phyloP scores from a whole-genome alignment of 192 early-diverging fungal genomes.

The Coemansia sp. region DNA sequence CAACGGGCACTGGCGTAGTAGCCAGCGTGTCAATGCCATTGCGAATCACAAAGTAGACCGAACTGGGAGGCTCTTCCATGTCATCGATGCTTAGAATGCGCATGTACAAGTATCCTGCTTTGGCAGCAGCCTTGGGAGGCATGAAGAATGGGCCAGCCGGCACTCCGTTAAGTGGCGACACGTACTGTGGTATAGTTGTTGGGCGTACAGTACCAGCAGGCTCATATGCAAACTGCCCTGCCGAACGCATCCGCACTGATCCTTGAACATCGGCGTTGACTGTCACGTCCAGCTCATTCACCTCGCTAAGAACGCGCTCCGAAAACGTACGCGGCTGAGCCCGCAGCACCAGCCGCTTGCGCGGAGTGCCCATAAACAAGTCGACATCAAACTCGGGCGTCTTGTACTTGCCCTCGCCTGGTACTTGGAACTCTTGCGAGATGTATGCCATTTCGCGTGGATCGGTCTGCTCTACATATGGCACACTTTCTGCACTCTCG shows the following conservation, averaged over 20 bases:
- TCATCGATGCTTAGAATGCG: slow-evolving; percentile 53
- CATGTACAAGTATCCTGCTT: slow-evolving; percentile 51
- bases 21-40: slow-evolving; percentile 54
- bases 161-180: slow-evolving; percentile 46
- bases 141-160: slow-evolving; percentile 48
- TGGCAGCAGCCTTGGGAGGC: slow-evolving; percentile 35
- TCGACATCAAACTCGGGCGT: slow-evolving; percentile 9
- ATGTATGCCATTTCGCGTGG: slow-evolving; percentile 3
- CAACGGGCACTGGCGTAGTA: slow-evolving; percentile 39
- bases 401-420: slow-evolving; percentile 5
- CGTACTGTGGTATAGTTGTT: slow-evolving; percentile 41
- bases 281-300: slow-evolving; percentile 28
- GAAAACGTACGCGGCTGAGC: slow-evolving; percentile 25
- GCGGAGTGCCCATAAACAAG: slow-evolving; percentile 12
- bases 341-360: slow-evolving; percentile 44
- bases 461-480: no score
- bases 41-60: slow-evolving; percentile 56
- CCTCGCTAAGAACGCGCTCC: slow-evolving; percentile 37
- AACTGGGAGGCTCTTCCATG: slow-evolving; percentile 34
- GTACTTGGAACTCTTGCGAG: slow-evolving; percentile 44
- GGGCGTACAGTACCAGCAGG: slow-evolving; percentile 40
- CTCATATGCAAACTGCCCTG: slow-evolving; percentile 32
- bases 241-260: slow-evolving; percentile 17
- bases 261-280: slow-evolving; percentile 33
- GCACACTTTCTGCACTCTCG: not conserved